Percentiles rank a stretch among this genome's conserved stretches.
These are phyloP conservation scores for Daldinia vernicosa DNA, from an alignment of 495 filamentous ascomycete genomes.

Conservation along the genomic window DNA sequence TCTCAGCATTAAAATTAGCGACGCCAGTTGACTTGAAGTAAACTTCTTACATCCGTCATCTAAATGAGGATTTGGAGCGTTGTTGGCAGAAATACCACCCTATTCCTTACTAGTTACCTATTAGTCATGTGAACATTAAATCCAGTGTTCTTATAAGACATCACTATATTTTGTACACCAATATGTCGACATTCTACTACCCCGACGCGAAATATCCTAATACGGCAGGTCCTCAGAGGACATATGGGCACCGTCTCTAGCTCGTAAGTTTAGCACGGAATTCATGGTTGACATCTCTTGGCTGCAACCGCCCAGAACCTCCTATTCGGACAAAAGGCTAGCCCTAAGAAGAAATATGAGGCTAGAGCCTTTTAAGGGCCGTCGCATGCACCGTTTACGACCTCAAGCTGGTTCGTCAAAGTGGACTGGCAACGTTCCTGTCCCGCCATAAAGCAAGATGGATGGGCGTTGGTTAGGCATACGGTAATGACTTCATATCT, in stretches of 20 bases:
- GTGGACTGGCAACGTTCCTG: conserved; percentile 4
- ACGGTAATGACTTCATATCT: conserved; percentile 33
- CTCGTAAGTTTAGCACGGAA: conserved; percentile 8
- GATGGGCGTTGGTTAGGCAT: conserved; percentile 21
- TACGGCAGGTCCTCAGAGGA: conserved; percentile 29
- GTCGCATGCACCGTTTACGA: conserved; percentile 3
- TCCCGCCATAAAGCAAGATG: conserved; percentile 1
- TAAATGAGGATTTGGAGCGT: conserved; percentile 4
- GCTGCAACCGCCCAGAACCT: conserved; percentile 10
- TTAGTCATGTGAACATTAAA: conserved; percentile 34
- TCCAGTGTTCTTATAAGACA: conserved; percentile 19
- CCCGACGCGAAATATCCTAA: conserved; percentile 18
- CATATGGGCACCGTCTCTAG: conserved; percentile 18
- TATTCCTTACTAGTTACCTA: conserved; percentile 3
- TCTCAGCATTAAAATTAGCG: not conserved
- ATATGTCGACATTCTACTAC: conserved; percentile 20
- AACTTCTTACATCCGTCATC: not conserved
- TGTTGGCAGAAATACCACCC: conserved; percentile 6
- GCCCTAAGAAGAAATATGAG: not conserved
- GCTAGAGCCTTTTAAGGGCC: not conserved
- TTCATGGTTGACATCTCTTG: conserved; percentile 21
- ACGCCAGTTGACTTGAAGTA: not conserved
- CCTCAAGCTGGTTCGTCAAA: conserved; percentile 25
- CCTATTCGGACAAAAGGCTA: conserved; percentile 20
- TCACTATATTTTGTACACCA: conserved; percentile 14